Base-by-base conservation (phyloP, 169 alveolate species). In the Theileria sp. region DNA sequence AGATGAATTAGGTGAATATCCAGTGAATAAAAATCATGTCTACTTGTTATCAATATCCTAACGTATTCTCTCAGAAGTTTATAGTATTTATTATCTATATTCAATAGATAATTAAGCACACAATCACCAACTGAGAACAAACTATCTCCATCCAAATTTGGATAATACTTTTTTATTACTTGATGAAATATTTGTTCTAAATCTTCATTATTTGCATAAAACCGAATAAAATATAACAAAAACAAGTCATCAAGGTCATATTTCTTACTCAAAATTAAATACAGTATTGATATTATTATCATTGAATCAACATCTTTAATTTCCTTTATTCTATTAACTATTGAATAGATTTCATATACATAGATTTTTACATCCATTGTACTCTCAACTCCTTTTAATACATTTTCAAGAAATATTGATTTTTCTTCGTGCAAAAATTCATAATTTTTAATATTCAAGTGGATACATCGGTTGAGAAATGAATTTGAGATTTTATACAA, bases 391-490 rank as follows among this genome's bases (percentile, higher is more conserved):
- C 54, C 54, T 44, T 44, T 44, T 44, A 44, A 44, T 44, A 44
- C 8, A 15, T 44, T 44, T 10, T n/a, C 69, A 17, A 77, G 3
- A 32, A 49, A 60, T 23, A 38, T 19, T 19, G 50, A 3, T 21
- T 60, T 60, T 60, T 23, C 30, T 0, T 60, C 6, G 68, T 60
- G 68, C 30, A 60, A 25, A 60, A 60, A 60, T 17, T 60, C 36
- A 28, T 60, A 60, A 13, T 49, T 54, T 17, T 78, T 88, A 68
- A 94, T 68, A 74, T 75, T 77, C 7, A 96, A 71, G 77, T 95
- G 96, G 30, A 95, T 76, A 80, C 99, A 96, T 36, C 98, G 93
- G 87, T 96, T 96, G 21, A 95, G 89, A 12, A 96, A 82, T 0
- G 98, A 96, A 50, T 93, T 89, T 28, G 97, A 92, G 54, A 96